These are phyloP conservation scores for Hericium rajendrae DNA, from an alignment of 768 basidiomycete species.

Conservation along the genomic window DNA sequence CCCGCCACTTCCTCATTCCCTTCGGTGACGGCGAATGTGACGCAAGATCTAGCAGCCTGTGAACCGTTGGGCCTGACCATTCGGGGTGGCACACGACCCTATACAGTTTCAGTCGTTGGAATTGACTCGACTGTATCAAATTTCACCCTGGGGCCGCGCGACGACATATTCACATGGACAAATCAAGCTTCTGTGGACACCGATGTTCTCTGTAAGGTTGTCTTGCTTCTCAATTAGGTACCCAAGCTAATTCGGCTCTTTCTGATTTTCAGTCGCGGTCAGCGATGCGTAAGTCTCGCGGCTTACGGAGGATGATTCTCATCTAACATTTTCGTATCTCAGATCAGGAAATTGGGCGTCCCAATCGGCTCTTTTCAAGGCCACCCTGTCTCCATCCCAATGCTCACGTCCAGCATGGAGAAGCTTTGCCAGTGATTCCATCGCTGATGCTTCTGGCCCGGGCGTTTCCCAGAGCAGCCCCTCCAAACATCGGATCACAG, in stretches of 20 bases:
- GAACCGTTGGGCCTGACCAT: conserved; percentile 37
- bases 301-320: no score
- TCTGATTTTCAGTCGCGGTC: conserved; percentile 24
- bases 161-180: conserved; percentile 33
- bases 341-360: conserved; percentile 32
- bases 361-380: conserved; percentile 11
- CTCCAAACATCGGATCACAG: conserved; percentile 15
- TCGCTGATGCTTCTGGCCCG: no score
- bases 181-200: conserved; percentile 30
- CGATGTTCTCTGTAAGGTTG: conserved; percentile 26
- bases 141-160: conserved; percentile 27
- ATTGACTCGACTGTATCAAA: conserved; percentile 31
- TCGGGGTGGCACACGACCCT: conserved; percentile 35
- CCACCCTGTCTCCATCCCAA: no score
- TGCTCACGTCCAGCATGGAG: no score
- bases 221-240: background rate
- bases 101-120: conserved; percentile 31
- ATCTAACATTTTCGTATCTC: background rate
- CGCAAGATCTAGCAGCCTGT: conserved; percentile 30
- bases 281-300: conserved; percentile 32
- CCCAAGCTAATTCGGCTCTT: conserved; percentile 1
- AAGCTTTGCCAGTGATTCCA: no score
- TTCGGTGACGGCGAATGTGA: conserved; percentile 27
- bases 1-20: conserved; percentile 18
- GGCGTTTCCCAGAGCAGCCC: conserved; percentile 8